Evolutionary conservation across 2,329 filamentous ascomycete genomes (phyloP).

Genomic region (Alternaria consortialis): DNA sequence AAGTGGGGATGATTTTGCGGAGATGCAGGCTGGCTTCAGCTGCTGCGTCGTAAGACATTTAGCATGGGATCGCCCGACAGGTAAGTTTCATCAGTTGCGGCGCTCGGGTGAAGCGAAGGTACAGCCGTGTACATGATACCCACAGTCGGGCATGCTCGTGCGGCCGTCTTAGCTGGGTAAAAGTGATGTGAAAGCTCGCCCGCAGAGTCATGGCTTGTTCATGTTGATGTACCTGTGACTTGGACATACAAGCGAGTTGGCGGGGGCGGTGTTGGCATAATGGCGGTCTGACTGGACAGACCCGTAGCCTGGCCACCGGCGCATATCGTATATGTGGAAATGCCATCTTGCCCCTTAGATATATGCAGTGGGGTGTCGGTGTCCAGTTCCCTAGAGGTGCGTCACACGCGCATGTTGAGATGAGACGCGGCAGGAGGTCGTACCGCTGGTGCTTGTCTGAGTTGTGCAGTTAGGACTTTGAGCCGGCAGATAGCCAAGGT

Average conservation of each 20-base stretch:
- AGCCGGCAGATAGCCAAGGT: conserved; percentile 13
- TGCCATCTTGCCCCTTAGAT: conserved; percentile 13
- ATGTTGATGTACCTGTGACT: conserved; percentile 15
- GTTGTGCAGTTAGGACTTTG: conserved; percentile 13
- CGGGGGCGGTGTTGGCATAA: conserved; percentile 10
- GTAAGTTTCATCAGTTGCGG: conserved; percentile 25
- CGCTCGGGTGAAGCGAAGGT: conserved; percentile 19
- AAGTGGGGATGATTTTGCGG: conserved; percentile 16
- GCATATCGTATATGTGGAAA: conserved; percentile 10
- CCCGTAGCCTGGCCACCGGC: conserved; percentile 12
- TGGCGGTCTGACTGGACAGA: conserved; percentile 17
- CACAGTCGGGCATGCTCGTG: conserved; percentile 11
- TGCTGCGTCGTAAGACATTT: conserved; percentile 23
- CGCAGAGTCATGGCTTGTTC: conserved; percentile 2
- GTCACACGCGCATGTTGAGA: conserved; percentile 9
- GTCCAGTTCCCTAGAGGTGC: conserved; percentile 1
- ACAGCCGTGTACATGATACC: conserved; percentile 20
- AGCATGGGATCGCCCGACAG: conserved; percentile 22
- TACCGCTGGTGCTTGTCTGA: conserved; percentile 8
- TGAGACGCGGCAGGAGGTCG: conserved; percentile 9
- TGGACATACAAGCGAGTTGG: conserved; percentile 22
- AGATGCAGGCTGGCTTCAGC: conserved; percentile 22
- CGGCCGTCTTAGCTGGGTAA: conserved; percentile 5
- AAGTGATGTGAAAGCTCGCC: background rate
- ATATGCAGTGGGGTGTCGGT: conserved; percentile 1